Evolutionary conservation across 306 rosid genomes (phyloP), one percentile per base, ranked within the genome.

Genomic region (Cicer pinnatifidum): DNA sequence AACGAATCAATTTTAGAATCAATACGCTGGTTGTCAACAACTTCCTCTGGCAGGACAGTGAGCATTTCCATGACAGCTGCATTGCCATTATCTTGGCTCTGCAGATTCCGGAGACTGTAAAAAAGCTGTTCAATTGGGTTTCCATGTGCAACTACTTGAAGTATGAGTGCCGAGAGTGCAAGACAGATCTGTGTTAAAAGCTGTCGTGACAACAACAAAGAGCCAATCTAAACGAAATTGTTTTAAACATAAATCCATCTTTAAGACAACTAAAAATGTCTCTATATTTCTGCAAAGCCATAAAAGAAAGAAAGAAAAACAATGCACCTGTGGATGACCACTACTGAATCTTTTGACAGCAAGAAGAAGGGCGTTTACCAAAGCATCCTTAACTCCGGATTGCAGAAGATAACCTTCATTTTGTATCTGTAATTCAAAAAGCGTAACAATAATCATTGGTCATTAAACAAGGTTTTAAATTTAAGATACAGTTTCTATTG

Each of bases 131-230:
- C 96, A 6, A 93, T 85, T 45, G 98, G 92, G 73, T 93, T 93
- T 53, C 97, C 98, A 80, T 84, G 82, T 68, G 88, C 96, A 67
- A 83, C 86, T 54, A 89, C 90, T 20, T 88, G 91, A 72, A 93
- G 93, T 46, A 91, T 80, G 20, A 93, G 97, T 3, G 97, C 90
- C 71, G 98, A 91, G 67, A 93, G 90, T 28, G 97, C 98, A 73
- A 93, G 96, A 75, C 98, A 93, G 76, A 93, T 93, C 80, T 93
- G 98, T 13, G 98, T 93, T 70, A 93, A 87, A 81, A 93, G 98
- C 98, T 93, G 94, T 47, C 72, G 81, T 3, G 60, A 56, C 43
- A 77, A 67, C 23, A 78, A 86, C 68, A 78, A 47, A 81, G 70
- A 79, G 44, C 71, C 77, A 19, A 69, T 47, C 50, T 75, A 67